Base-by-base conservation (phyloP, 2,329 filamentous ascomycete species). In the Neocatenulostroma microsporum region DNA sequence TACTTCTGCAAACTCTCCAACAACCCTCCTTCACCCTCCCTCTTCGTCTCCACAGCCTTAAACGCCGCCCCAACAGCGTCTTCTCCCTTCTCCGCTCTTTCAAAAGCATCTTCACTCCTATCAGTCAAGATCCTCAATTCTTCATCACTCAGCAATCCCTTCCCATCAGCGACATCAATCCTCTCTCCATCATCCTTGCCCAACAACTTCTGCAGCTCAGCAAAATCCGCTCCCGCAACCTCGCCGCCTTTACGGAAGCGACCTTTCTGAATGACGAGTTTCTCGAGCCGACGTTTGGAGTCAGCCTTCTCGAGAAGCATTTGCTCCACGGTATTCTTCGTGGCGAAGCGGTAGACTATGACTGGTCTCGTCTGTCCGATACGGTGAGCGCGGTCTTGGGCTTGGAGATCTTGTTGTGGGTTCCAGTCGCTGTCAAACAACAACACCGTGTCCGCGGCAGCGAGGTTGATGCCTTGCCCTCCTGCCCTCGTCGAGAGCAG, bases 401-500 rank as follows among this genome's bases (percentile, higher is more conserved):
- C 91, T 56, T 98, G 91, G 0, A 98, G 70, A 59, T 98, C 91
- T 56, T 95, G 89, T 58, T 98, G 91, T 0, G 91, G 91, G 51
- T 98, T 98, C 79, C 89, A 95, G 53, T 94, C 78, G 8, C 72
- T 78, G 60, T 96, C 89, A 49, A 91, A 96, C 0, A 96, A 69
- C 30, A 96, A 82, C 9, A 95, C 89, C 0, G 89, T 95, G 50
- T 96, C 89, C 0, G 89, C 89, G 1, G 81, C 81, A 0, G 85
- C 85, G 0, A 96, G 77, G 53, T 95, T 96, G 68, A 96, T 96
- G 33, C 89, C 89, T 54, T 94, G 87, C 0, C 91, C 91, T 15
- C 91, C 91, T 0, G 91, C 91, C 11, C 91, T 75, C 0, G 91
- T 98, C 3, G 83, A 89, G 0, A 98, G 71, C 3, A 96, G 66